Evolutionary conservation across 2,329 filamentous ascomycete genomes (phyloP).

Genomic region (Ophiosphaerella herpotricha): DNA sequence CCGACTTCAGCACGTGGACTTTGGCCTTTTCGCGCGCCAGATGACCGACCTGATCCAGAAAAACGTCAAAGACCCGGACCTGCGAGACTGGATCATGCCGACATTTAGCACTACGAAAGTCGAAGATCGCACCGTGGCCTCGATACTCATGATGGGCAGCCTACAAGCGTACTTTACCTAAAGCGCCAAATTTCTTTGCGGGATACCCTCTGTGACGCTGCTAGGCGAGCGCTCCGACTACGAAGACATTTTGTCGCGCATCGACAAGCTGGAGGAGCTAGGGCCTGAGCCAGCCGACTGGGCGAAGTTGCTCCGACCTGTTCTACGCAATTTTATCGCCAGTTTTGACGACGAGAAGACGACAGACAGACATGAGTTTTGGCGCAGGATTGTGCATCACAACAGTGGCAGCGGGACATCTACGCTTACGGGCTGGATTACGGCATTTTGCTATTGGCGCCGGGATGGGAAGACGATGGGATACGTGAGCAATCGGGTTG

Average conservation of each 20-base stretch:
- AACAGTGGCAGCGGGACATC: constrained; percentile 1
- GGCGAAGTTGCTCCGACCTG: constrained; percentile 9
- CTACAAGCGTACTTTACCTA: constrained; percentile 22
- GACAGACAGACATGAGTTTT: constrained; percentile 8
- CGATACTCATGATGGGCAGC: constrained; percentile 21
- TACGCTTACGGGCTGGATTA: constrained; percentile 20
- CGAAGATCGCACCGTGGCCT: constrained; percentile 14
- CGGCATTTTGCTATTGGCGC: constrained; percentile 25
- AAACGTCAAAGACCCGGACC: constrained; percentile 7
- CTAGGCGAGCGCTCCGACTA: constrained; percentile 22
- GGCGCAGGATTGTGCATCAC: constrained; percentile 12
- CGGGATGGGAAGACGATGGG: constrained; percentile 3
- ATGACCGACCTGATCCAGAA: not conserved
- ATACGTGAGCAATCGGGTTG: too few species aligned
- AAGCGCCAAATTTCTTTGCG: constrained; percentile 2
- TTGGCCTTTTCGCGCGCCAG: not conserved
- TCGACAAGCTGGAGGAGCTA: constrained; percentile 16
- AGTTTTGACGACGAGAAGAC: constrained; percentile 10
- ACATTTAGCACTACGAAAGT: constrained; percentile 23
- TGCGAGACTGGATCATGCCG: constrained; percentile 17
- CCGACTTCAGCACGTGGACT: too few species aligned
- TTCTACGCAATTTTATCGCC: constrained; percentile 17
- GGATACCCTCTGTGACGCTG: constrained; percentile 24
- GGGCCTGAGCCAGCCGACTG: constrained; percentile 10
- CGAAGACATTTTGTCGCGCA: constrained; percentile 16